Evolutionary conservation across 1,284 basidiomycete genomes (phyloP), one percentile per base, ranked within the genome.

Genomic region (Rhodotorula sp.): DNA sequence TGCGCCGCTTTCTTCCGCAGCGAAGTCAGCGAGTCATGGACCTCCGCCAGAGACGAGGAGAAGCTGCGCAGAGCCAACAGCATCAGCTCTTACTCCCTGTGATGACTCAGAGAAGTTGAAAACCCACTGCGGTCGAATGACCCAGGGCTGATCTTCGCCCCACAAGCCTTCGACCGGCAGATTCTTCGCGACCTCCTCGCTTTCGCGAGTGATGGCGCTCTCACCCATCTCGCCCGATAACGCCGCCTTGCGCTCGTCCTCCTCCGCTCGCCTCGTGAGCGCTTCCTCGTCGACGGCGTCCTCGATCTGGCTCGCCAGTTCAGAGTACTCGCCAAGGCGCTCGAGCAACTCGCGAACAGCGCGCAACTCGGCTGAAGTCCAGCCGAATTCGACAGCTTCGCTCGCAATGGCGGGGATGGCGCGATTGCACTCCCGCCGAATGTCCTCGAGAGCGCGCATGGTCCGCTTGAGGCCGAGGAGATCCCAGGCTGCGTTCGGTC

Each of bases 121-220:
- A 8, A 80, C 85, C 78, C 75, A 94, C 93, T 85, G 84, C 31
- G 91, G 89, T 72, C 86, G 88, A 70, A 95, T 89, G 48, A 83
- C 85, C 88, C 88, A 89, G 7, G 69, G 62, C 26, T 71, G 65
- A 14, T 64, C 62, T 7, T 71, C 47, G 4, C 72, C 74, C 74
- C 74, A 77, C 5, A 67, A 34, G 1, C 69, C 67, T 26, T 47
- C 67, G 16, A 52, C 60, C 0, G 43, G 43, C n/a, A 28, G 18
- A 45, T 57, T 38, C 59, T 60, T 58, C 62, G 31, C 23, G 21
- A 55, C 34, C 62, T 60, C 48, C 56, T 69, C 71, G 28, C 48
- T 59, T 58, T 67, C 64, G 26, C 62, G 59, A n/a, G 65, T 64
- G 21, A 48, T 52, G 1, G 55, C 60, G 1, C 61, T 28, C 26